Base-by-base conservation (phyloP, 305 asterid genomes). In the Fraxinus xanthoxyloides region DNA sequence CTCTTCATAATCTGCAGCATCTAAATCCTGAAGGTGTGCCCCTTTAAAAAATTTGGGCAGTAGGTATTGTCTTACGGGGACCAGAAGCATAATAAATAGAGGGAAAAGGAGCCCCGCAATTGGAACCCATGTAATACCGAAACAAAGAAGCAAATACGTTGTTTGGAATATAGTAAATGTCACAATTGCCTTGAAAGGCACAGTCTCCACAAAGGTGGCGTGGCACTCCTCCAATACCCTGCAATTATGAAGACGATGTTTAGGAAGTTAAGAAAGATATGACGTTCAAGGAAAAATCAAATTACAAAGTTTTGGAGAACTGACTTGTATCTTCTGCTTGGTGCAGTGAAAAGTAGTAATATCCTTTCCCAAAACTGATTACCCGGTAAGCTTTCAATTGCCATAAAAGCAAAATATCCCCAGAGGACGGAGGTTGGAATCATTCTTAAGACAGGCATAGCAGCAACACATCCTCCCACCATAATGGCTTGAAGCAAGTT, bases 391-490 rank as follows among this genome's bases (percentile, higher is more conserved):
- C 98, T 95, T 73, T 95, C 98, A 34, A 95, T 93, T 80, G 98
- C 98, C 98, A 95, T 95, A 85, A 90, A 95, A 34, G 98, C 97
- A 61, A 94, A 94, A 82, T 94, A 94, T 4, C 98, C 98, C 97
- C 97, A 94, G 2, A 94, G 95, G 7, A 95, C 97, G 1, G 98
- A 95, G 72, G 98, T 95, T 12, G 98, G 98, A 30, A 95, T 95
- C 98, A 89, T 95, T 86, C 96, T 89, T 84, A 95, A 87, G 0
- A 91, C 90, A 0, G 98, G 98, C 98, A 95, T 87, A 9, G 98
- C 97, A 77, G 93, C 98, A 54, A 95, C 95, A 65, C 98, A 93
- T 28, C 91, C 97, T 77, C 93, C 98, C 15, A 95, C 98, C 97
- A 93, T 86, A 9, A 86, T 19, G 36, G 98, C 83, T 72, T 95